These are phyloP conservation scores for Cyclostephanos invisitatus DNA, from an alignment of 108 stramenopile species.

Conservation along the genomic window DNA sequence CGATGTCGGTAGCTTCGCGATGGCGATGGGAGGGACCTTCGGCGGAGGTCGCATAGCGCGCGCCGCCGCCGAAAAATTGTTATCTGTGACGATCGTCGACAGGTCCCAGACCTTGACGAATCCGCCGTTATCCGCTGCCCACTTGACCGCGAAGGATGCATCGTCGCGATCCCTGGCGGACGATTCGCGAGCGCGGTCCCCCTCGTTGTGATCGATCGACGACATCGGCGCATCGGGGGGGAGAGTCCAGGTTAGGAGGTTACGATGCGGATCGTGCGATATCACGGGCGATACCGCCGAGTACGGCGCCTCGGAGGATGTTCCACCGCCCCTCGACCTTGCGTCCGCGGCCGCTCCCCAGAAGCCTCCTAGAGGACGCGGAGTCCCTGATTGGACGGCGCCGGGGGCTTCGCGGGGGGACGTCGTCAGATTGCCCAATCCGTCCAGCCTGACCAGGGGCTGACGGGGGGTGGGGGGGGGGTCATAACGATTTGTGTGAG, in stretches of 20 bases:
- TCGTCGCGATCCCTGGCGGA: slow-evolving; percentile 32
- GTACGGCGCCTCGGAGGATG: slow-evolving; percentile 49
- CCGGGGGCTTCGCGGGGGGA: slow-evolving; percentile 37
- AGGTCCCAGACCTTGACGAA: slow-evolving; percentile 47
- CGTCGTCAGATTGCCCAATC: slow-evolving; percentile 37
- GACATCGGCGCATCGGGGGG: slow-evolving; percentile 43
- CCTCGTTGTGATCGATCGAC: slow-evolving; percentile 39
- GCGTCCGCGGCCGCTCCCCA: slow-evolving; percentile 21
- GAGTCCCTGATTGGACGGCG: neutral
- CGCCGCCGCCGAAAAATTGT: neutral
- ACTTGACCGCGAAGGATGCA: slow-evolving; percentile 17
- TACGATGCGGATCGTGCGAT: slow-evolving; percentile 64
- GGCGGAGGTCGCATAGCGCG: slow-evolving; percentile 32
- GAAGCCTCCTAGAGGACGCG: slow-evolving; percentile 10
- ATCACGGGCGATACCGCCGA: slow-evolving; percentile 22
- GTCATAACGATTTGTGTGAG: neutral
- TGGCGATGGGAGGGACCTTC: slow-evolving; percentile 40
- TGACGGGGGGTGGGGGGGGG: neutral
- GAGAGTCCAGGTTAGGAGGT: slow-evolving; percentile 62
- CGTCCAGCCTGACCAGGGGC: slow-evolving; percentile 59
- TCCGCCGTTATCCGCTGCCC: slow-evolving; percentile 40
- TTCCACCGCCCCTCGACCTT: slow-evolving; percentile 25
- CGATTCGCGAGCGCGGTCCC: slow-evolving; percentile 23
- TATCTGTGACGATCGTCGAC: slow-evolving; percentile 18
- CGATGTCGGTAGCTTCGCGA: slow-evolving; percentile 36